phyloP scores from a whole-genome alignment of 164 flowering plant genomes.

The Buxus sempervirens region DNA sequence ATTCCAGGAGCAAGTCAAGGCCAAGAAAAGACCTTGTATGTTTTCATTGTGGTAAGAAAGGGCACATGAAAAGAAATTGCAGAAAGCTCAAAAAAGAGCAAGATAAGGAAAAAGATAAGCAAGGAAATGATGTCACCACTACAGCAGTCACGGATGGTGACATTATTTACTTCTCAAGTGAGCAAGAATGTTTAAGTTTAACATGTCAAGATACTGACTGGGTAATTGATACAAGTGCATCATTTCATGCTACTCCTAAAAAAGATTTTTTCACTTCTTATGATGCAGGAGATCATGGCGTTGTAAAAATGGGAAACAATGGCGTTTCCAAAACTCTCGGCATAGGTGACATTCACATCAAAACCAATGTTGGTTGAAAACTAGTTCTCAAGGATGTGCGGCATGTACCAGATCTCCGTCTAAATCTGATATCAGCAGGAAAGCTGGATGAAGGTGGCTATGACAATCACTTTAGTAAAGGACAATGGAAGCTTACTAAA shows the following conservation, averaged over 20 bases:
- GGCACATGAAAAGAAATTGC: neutral
- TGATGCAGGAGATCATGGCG: neutral
- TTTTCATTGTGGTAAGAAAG: neutral
- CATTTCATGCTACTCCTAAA: neutral
- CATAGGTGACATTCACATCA: neutral
- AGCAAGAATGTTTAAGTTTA: neutral
- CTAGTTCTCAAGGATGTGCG: neutral
- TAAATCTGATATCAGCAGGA: neutral
- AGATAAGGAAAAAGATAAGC: neutral
- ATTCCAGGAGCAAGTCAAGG: neutral
- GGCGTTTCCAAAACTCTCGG: neutral
- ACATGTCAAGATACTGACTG: neutral
- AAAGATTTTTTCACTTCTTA: neutral
- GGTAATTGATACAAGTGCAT: neutral
- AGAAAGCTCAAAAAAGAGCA: neutral
- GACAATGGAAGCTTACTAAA: neutral
- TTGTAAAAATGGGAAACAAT: neutral
- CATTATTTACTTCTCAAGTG: neutral
- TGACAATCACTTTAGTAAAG: neutral
- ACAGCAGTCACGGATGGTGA: neutral
- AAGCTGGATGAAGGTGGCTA: neutral
- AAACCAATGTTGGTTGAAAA: neutral
- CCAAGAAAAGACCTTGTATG: neutral
- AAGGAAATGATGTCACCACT: neutral
- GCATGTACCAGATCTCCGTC: neutral